phyloP scores from a whole-genome alignment of 1,284 basidiomycete genomes.

The Spongispora temasekensis region DNA sequence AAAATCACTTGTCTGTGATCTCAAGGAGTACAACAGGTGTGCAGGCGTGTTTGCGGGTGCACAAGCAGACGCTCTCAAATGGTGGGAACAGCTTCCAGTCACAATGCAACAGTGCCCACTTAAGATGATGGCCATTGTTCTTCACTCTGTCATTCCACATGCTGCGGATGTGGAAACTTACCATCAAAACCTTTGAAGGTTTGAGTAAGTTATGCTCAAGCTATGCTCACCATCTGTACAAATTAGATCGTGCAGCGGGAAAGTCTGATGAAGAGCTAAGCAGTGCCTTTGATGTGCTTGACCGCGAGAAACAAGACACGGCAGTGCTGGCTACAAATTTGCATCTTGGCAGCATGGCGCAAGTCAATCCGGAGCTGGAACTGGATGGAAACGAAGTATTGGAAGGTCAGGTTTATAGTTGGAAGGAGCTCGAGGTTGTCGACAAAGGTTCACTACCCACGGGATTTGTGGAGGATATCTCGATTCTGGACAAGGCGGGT shows the following conservation, averaged over 20 bases:
- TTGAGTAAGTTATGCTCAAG: no score
- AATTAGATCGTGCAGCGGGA: no score
- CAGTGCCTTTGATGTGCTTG: constrained; percentile 2
- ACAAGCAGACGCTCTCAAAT: not conserved
- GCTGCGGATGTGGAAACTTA: constrained; percentile 1
- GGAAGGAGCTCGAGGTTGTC: no score
- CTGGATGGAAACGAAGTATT: constrained; percentile 7
- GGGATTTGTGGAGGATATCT: constrained; percentile 3
- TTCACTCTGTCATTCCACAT: no score
- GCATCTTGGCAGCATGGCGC: not conserved
- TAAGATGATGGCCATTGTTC: no score
- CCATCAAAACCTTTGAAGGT: not conserved
- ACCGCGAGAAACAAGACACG: constrained; percentile 1
- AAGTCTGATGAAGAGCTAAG: constrained; percentile 3
- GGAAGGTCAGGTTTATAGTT: no score
- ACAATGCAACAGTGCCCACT: not conserved
- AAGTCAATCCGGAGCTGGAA: not conserved
- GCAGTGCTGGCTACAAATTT: not conserved
- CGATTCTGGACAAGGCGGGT: no score
- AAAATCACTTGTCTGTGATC: not conserved
- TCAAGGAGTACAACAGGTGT: no score
- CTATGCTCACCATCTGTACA: no score
- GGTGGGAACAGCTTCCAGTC: no score
- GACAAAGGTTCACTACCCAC: constrained; percentile 3
- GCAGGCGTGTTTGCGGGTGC: not conserved